Conservation (phyloP, 2,329 filamentous ascomycete species). For the Claviceps digitariae region DNA sequence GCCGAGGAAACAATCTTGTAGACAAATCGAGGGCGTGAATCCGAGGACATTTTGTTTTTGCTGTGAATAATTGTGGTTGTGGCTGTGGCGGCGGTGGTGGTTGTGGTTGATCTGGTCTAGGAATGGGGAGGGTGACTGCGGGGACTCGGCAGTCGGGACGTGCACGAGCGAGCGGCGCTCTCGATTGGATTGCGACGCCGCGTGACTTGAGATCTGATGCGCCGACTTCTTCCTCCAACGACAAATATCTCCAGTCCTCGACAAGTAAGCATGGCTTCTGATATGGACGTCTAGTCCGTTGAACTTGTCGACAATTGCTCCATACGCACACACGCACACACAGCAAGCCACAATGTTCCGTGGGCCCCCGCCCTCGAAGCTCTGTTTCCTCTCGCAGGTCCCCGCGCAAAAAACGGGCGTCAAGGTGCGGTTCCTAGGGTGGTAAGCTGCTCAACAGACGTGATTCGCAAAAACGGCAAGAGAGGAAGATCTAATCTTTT, state of each 20-base stretch:
- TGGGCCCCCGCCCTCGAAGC: conserved; percentile 49
- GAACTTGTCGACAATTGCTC: neutral
- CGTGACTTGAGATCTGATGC: neutral
- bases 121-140: neutral
- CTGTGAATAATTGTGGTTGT: neutral
- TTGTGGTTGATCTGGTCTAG: neutral
- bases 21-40: conserved; percentile 27
- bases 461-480: neutral
- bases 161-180: neutral
- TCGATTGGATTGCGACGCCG: neutral
- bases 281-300: neutral
- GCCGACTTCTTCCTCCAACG: too few species aligned
- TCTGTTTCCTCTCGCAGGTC: conserved; percentile 53
- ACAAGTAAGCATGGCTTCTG: neutral
- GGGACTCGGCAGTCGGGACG: neutral
- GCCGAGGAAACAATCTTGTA: conserved; percentile 47
- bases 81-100: neutral
- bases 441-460: conserved; percentile 41
- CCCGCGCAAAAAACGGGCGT: conserved; percentile 36
- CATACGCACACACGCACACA: neutral
- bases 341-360: conserved; percentile 29
- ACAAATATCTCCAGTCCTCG: neutral
- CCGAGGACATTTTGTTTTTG: conserved; percentile 1
- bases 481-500: neutral
- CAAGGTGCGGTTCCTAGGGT: conserved; percentile 90